Evolutionary conservation across 371 early-diverging fungal genomes (phyloP).

Genomic region (Circinella minor): DNA sequence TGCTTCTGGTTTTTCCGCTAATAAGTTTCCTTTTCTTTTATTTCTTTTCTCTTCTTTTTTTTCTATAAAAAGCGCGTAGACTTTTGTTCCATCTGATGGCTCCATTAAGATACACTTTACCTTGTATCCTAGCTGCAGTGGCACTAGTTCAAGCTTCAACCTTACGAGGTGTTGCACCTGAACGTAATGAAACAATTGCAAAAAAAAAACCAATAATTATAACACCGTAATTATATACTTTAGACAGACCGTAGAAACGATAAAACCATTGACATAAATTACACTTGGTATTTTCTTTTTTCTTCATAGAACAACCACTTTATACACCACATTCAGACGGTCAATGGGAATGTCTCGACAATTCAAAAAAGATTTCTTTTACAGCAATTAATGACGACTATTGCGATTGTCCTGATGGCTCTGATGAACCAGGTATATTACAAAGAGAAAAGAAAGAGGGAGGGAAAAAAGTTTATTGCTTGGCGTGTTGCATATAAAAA

Average conservation of each 20-base stretch:
- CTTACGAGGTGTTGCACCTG: constrained; percentile 11
- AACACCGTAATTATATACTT: too few relatives aligned
- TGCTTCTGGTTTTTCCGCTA: background rate
- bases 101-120: constrained; percentile 5
- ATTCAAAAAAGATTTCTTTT: constrained; percentile 67
- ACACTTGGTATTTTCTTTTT: background rate
- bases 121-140: constrained; percentile 16
- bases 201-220: too few relatives aligned
- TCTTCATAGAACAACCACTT: background rate
- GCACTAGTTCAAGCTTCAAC: constrained; percentile 13
- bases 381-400: constrained; percentile 91
- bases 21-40: background rate
- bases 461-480: background rate
- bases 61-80: background rate
- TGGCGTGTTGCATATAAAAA: too few relatives aligned
- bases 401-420: constrained; percentile 95
- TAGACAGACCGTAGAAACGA: too few relatives aligned
- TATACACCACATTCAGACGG: constrained; percentile 34
- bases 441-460: background rate
- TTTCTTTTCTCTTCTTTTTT: too few relatives aligned
- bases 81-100: background rate
- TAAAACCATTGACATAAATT: too few relatives aligned
- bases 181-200: constrained; percentile 1
- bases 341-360: constrained; percentile 80
- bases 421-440: constrained; percentile 88